phyloP scores from a whole-genome alignment of 2,329 filamentous ascomycete genomes.

The Calonectria fujianensis region DNA sequence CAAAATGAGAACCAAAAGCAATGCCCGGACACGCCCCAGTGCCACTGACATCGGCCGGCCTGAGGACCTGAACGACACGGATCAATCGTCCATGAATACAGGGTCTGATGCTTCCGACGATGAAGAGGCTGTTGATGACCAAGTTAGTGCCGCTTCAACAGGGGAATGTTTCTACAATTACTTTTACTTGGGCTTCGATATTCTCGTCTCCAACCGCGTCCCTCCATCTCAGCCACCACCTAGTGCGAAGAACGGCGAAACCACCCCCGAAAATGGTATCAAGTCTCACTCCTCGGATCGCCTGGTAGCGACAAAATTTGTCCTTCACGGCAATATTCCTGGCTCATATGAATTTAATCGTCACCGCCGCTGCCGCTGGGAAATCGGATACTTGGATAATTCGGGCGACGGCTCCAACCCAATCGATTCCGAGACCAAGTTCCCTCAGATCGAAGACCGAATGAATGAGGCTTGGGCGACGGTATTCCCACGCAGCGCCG shows the following conservation, averaged over 20 bases:
- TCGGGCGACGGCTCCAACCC: constrained; percentile 64
- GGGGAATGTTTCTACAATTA: constrained; percentile 97
- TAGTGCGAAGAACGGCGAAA: constrained; percentile 50
- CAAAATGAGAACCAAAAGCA: constrained; percentile 74
- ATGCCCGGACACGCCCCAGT: constrained; percentile 68
- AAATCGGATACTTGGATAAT: constrained; percentile 76
- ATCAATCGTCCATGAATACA: constrained; percentile 84
- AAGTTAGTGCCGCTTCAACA: constrained; percentile 71
- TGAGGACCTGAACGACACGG: constrained; percentile 81
- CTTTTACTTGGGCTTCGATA: constrained; percentile 95
- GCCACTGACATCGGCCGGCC: constrained; percentile 64
- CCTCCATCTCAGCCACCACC: constrained; percentile 78
- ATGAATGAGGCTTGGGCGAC: constrained; percentile 83
- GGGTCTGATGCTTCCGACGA: constrained; percentile 80
- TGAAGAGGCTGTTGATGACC: constrained; percentile 75
- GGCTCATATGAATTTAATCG: constrained; percentile 98
- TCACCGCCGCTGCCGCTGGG: constrained; percentile 92
- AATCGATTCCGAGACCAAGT: constrained; percentile 85
- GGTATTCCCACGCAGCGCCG: constrained; percentile 74
- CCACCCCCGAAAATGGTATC: constrained; percentile 57
- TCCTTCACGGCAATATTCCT: constrained; percentile 95
- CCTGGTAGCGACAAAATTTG: constrained; percentile 91
- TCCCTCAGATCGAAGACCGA: constrained; percentile 81
- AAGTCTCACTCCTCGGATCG: constrained; percentile 73
- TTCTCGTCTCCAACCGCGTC: constrained; percentile 88